A percentile compares a stretch with the other conserved stretches of the same genome.
These are phyloP conservation scores for Taphrina flavorubra DNA, from an alignment of 1,139 yeast species.

Conservation along the genomic window DNA sequence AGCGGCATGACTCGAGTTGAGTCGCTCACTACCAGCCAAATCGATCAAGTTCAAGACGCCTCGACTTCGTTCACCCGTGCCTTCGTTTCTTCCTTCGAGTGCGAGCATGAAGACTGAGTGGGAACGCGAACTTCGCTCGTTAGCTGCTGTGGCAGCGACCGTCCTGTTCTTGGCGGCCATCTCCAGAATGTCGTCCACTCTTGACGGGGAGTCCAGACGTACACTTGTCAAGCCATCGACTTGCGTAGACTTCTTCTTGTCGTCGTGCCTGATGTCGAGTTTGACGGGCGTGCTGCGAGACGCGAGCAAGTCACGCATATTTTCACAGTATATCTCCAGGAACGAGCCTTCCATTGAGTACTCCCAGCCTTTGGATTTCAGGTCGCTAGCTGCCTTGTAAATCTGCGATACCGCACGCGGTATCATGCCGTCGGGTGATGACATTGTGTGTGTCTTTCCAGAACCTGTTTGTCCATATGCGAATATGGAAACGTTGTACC, in stretches of 20 bases:
- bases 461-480: conserved; percentile 99
- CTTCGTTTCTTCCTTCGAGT: conserved; percentile 61
- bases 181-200: conserved; percentile 60
- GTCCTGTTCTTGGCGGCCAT: conserved; percentile 68
- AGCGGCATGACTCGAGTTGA: conserved; percentile 65
- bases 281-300: conserved; percentile 52
- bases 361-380: conserved; percentile 67
- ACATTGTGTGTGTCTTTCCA: conserved; percentile 93
- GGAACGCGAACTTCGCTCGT: conserved; percentile 76
- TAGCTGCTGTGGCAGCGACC: conserved; percentile 81
- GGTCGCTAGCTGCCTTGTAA: conserved; percentile 62
- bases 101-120: conserved; percentile 75
- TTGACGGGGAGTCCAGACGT: conserved; percentile 57
- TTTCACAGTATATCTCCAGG: conserved; percentile 87
- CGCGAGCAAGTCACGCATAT: conserved; percentile 68
- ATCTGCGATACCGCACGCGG: conserved; percentile 77
- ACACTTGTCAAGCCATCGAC: conserved; percentile 67
- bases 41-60: conserved; percentile 80
- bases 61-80: conserved; percentile 59
- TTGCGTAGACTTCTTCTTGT: conserved; percentile 58
- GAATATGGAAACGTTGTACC: conserved; percentile 81
- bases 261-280: conserved; percentile 79
- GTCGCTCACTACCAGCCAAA: conserved; percentile 87
- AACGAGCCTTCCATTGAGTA: conserved; percentile 75
- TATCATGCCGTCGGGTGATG: conserved; percentile 77